These are phyloP conservation scores for Casaregolazyma lundiana DNA, from an alignment of 1,139 yeast species.

Conservation along the genomic window DNA sequence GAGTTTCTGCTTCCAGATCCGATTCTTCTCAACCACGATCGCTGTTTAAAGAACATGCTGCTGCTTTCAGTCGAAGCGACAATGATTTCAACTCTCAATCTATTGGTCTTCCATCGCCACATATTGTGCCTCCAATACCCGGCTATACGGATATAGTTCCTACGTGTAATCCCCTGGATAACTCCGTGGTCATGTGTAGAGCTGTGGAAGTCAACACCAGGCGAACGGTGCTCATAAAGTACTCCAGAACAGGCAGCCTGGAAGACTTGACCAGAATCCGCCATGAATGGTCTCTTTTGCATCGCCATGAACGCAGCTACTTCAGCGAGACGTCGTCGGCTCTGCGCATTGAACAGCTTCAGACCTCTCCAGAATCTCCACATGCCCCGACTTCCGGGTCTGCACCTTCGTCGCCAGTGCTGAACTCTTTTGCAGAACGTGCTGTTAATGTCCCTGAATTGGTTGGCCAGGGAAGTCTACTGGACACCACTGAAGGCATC, in stretches of 20 bases:
- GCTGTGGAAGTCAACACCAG: constrained; percentile 18
- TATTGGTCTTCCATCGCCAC: background rate
- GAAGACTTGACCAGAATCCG: constrained; percentile 29
- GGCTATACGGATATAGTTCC: constrained; percentile 25
- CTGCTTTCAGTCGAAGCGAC: background rate
- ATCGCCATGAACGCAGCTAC: constrained; percentile 11
- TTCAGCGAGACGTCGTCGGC: constrained; percentile 9
- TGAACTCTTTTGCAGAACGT: background rate
- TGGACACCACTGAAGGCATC: constrained; percentile 23
- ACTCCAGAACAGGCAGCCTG: constrained; percentile 25
- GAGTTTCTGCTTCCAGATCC: background rate
- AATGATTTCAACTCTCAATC: background rate
- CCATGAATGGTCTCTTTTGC: constrained; percentile 29
- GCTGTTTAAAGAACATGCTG: background rate
- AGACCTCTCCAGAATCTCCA: background rate
- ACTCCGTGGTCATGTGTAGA: constrained; percentile 28
- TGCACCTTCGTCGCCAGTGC: background rate
- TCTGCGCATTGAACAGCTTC: background rate
- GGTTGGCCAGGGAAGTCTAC: constrained; percentile 9
- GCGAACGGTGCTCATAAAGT: constrained; percentile 24
- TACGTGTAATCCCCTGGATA: constrained; percentile 24
- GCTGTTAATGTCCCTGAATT: background rate
- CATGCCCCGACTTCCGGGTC: background rate
- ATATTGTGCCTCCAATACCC: constrained; percentile 16
- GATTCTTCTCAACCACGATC: background rate